Evolutionary conservation across 2,329 filamentous ascomycete species (phyloP).

Genomic region (Ophiostoma australiae): DNA sequence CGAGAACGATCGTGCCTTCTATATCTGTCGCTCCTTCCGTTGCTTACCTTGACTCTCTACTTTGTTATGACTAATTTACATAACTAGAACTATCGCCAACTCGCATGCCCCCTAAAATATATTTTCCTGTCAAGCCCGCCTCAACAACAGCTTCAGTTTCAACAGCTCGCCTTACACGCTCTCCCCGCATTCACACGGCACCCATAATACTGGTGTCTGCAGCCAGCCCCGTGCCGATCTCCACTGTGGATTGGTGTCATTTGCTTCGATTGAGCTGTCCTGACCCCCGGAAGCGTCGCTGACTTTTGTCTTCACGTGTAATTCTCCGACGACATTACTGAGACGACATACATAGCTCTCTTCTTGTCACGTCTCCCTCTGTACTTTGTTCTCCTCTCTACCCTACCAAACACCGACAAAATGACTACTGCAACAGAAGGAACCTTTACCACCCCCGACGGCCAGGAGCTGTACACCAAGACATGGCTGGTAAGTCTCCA

Average conservation of each 20-base stretch:
- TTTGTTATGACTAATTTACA: not conserved
- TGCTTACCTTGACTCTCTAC: not conserved
- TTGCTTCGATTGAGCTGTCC: not conserved
- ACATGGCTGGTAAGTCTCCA: constrained; percentile 48
- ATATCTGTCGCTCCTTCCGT: not conserved
- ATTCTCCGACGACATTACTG: not conserved
- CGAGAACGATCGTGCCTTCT: constrained; percentile 7
- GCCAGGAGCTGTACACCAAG: constrained; percentile 50
- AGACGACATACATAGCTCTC: not conserved
- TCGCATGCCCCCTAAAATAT: not conserved
- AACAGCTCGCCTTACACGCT: not conserved
- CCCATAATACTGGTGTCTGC: not conserved
- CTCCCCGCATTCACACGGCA: not conserved
- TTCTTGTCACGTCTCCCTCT: not conserved
- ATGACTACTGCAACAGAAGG: constrained; percentile 47
- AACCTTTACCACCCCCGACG: constrained; percentile 42
- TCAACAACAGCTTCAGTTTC: not conserved
- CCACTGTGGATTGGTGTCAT: constrained; percentile 5
- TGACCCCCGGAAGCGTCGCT: not conserved
- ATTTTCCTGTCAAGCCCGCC: not conserved
- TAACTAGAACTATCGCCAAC: not conserved
- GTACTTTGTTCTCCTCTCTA: not conserved
- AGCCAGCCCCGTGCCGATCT: not conserved
- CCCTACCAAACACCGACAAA: not conserved
- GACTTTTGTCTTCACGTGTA: constrained; percentile 1